Evolutionary conservation across 768 basidiomycete species (phyloP), one percentile per base, ranked within the genome.

Genomic region (Rhizopogon vinicolor): DNA sequence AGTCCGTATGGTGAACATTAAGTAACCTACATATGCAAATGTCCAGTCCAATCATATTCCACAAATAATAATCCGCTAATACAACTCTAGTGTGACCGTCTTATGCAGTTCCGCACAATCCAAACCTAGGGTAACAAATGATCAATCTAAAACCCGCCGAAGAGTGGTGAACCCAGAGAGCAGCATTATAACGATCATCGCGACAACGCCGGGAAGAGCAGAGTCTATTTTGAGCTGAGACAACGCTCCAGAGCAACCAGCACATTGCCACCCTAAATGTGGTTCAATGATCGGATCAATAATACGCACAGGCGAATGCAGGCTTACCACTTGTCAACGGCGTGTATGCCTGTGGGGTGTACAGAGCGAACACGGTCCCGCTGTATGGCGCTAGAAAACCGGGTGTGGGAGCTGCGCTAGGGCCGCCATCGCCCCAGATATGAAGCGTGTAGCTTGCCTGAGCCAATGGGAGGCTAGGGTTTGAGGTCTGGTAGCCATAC

Each of bases 361-460:
- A 89, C 60, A 89, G 62, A 37, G 83, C 83, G 65, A 89, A 89
- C 59, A 70, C 66, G 45, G 84, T 73, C 3, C 76, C 69, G 29
- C 72, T 72, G 64, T 85, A 83, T 39, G 83, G 78, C 51, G 69
- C 74, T 53, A 89, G 74, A 59, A 74, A 69, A 0, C 87, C 87
- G 0, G 81, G 78, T 7, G 73, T 61, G 7, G 80, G 66, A 5
- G 66, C 62, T 1, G 79, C 81, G 13, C 71, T 78, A 19, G 78
- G 71, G 5, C 87, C 86, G 29, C 81, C 71, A 48, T 79, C 70
- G 57, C 77, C 86, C 65, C 73, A 82, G 40, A 89, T 76, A 9
- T 76, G 74, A 7, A 88, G 67, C 22, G 82, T 83, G 66, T 87
- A 89, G 25, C 76, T 75, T 19, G 77, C 83, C 57, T 81, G 79